These are phyloP conservation scores for Holtermannia corniformis DNA, from an alignment of 768 basidiomycete species.

Conservation along the genomic window DNA sequence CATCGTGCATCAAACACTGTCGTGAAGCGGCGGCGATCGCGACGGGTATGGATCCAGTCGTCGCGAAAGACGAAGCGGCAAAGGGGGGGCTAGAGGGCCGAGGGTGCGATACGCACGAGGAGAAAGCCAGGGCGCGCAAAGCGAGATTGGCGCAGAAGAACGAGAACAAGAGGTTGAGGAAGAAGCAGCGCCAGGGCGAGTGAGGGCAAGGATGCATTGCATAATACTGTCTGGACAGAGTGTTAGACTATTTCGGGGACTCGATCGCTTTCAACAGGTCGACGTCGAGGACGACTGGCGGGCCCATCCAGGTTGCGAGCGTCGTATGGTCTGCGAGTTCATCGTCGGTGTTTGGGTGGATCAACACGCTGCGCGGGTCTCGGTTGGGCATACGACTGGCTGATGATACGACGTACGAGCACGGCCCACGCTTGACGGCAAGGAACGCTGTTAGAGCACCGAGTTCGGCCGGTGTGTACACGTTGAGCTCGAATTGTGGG, in stretches of 20 bases:
- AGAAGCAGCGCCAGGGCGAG: conserved; percentile 6
- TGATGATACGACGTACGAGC: neutral
- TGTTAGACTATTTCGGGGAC: neutral
- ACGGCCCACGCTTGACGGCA: conserved; percentile 1
- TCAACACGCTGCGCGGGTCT: neutral
- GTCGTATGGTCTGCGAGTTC: conserved; percentile 1
- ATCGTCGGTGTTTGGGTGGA: conserved; percentile 1
- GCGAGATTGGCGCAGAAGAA: conserved; percentile 28
- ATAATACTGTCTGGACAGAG: too few relatives aligned
- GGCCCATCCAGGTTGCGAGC: conserved; percentile 1
- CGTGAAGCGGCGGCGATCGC: conserved; percentile 23
- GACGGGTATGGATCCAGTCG: conserved; percentile 14
- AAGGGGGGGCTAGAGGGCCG: conserved; percentile 27
- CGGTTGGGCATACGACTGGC: neutral
- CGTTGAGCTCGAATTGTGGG: conserved; percentile 2
- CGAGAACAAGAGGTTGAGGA: conserved; percentile 20
- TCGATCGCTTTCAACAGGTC: neutral
- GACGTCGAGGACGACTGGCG: neutral
- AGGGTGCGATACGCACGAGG: conserved; percentile 41
- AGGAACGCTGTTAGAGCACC: neutral
- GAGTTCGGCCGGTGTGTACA: neutral
- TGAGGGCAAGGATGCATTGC: neutral
- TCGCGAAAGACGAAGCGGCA: conserved; percentile 17
- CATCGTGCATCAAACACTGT: conserved; percentile 37
- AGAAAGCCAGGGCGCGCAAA: conserved; percentile 33